Conservation (phyloP, 2,329 filamentous ascomycete species). For the Penicillium digitatum region DNA sequence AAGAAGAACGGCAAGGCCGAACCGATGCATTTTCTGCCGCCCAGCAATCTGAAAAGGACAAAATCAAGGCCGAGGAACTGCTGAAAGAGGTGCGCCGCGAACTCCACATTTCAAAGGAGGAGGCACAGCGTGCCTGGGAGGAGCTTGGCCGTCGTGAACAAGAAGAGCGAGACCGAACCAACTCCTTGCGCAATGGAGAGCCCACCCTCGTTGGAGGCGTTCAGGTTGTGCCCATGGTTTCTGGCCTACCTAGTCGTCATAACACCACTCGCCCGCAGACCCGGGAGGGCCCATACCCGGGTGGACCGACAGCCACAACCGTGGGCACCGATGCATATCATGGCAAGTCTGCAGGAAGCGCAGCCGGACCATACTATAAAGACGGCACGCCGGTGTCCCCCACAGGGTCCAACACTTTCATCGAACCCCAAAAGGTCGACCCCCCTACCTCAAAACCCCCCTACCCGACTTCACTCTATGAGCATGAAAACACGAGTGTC, state of each 20-base stretch:
- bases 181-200: slow-evolving; percentile 79
- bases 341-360: slow-evolving; percentile 23
- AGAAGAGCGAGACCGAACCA: slow-evolving; percentile 81
- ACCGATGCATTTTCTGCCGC: slow-evolving; percentile 64
- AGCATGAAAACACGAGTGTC: slow-evolving; percentile 35
- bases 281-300: slow-evolving; percentile 44
- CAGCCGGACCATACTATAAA: slow-evolving; percentile 51
- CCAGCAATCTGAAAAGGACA: slow-evolving; percentile 65
- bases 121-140: slow-evolving; percentile 93
- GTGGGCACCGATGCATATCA: slow-evolving; percentile 29
- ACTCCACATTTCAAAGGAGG: slow-evolving; percentile 89
- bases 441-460: slow-evolving; percentile 30
- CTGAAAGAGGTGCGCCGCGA: slow-evolving; percentile 90
- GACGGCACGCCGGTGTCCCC: slow-evolving; percentile 47
- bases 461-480: slow-evolving; percentile 35
- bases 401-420: slow-evolving; percentile 61
- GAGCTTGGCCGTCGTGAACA: slow-evolving; percentile 90
- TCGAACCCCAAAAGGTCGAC: slow-evolving; percentile 41
- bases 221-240: slow-evolving; percentile 89
- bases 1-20: slow-evolving; percentile 67
- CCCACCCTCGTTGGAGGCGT: slow-evolving; percentile 89
- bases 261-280: slow-evolving; percentile 44
- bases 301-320: slow-evolving; percentile 31
- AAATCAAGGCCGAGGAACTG: slow-evolving; percentile 66
- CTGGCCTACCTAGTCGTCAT: slow-evolving; percentile 59